phyloP scores from a whole-genome alignment of 208 protist genomes.

The Balamuthia mandrillaris region DNA sequence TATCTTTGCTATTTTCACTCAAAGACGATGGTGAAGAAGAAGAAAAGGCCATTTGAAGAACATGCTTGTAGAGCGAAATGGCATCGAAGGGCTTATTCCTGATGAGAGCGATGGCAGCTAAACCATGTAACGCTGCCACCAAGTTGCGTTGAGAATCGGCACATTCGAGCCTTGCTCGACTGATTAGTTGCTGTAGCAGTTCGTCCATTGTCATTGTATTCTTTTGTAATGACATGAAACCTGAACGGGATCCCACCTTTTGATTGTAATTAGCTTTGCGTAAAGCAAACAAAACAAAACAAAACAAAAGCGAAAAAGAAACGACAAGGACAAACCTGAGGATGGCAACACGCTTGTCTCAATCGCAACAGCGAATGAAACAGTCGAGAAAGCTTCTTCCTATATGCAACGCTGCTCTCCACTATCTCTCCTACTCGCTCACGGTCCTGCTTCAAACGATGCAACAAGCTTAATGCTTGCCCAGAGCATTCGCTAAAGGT shows the following conservation, averaged over 20 bases:
- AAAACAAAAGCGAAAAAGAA: not conserved
- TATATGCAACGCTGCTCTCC: not conserved
- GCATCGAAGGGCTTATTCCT: not conserved
- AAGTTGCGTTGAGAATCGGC: conserved; percentile 5
- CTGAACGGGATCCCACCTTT: not conserved
- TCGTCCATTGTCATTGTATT: conserved; percentile 33
- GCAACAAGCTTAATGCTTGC: not conserved
- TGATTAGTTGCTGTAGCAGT: not conserved
- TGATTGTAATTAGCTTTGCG: too few relatives aligned
- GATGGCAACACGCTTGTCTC: conserved; percentile 16
- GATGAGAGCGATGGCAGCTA: not conserved
- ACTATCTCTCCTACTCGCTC: too few relatives aligned
- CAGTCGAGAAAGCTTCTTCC: not conserved
- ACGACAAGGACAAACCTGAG: not conserved
- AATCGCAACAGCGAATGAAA: not conserved
- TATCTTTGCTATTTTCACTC: too few relatives aligned
- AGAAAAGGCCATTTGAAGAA: not conserved
- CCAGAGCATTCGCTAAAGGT: not conserved
- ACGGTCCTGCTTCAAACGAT: not conserved
- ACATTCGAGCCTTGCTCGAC: not conserved
- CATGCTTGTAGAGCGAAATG: not conserved
- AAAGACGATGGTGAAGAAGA: too few relatives aligned
- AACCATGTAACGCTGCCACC: conserved; percentile 11
- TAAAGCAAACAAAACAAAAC: too few relatives aligned
- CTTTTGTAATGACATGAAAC: conserved; percentile 26